Conservation (phyloP, 768 basidiomycete genomes). For the Neoboletus subvelutipes region DNA sequence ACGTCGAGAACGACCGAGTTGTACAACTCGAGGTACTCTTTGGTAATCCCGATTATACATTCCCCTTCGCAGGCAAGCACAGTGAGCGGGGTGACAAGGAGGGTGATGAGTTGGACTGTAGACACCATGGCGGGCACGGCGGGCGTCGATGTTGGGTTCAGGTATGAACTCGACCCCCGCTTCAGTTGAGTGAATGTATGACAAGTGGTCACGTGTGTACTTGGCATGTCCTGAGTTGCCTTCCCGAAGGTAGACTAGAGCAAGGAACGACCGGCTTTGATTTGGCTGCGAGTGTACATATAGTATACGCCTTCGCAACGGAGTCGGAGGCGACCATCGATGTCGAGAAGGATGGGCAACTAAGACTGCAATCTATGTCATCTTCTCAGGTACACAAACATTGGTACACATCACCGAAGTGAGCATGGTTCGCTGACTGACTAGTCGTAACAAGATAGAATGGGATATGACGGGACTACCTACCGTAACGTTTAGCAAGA, state of each 20-base stretch:
- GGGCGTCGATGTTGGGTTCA: conserved; percentile 6
- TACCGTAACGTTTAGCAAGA: conserved; percentile 1
- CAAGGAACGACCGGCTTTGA: neutral
- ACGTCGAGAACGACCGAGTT: conserved; percentile 39
- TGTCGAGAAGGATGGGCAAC: neutral
- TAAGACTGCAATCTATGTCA: neutral
- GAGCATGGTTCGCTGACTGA: neutral
- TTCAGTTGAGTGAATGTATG: neutral
- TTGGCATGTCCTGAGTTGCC: conserved; percentile 8
- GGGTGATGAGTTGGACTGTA: conserved; percentile 19
- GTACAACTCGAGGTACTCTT: conserved; percentile 54
- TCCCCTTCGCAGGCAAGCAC: conserved; percentile 67
- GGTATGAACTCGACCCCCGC: neutral
- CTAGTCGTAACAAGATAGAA: neutral
- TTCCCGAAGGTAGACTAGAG: neutral
- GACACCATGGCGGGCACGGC: conserved; percentile 21
- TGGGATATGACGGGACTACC: neutral
- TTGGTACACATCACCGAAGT: neutral
- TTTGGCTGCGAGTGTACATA: neutral
- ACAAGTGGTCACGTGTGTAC: conserved; percentile 20
- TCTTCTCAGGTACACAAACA: neutral
- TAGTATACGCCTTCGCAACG: neutral
- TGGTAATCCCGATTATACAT: conserved; percentile 62
- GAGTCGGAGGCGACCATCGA: neutral
- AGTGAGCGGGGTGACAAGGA: conserved; percentile 35